These are phyloP conservation scores for Cutaneotrichosporon mucoides DNA, from an alignment of 1,284 basidiomycete genomes.

Conservation along the genomic window DNA sequence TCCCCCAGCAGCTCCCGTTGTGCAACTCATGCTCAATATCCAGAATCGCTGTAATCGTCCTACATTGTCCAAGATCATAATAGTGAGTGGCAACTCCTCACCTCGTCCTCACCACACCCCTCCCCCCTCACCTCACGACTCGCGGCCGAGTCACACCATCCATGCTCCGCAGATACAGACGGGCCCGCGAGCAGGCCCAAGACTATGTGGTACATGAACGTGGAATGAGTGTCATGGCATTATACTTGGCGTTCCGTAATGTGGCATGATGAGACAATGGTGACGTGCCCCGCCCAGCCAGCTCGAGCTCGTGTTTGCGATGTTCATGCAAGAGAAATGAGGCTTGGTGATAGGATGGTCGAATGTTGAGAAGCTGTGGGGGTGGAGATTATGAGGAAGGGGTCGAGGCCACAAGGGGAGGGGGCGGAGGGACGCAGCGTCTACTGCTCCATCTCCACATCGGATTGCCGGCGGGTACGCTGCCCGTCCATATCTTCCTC, in stretches of 20 bases:
- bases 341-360: not conserved
- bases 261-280: constrained; percentile 6
- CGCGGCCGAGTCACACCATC: constrained; percentile 1
- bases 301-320: not conserved
- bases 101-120: too few relatives aligned
- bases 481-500: constrained; percentile 44
- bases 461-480: constrained; percentile 43
- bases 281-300: not conserved
- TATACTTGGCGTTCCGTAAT: constrained; percentile 12
- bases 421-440: too few relatives aligned
- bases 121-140: too few relatives aligned
- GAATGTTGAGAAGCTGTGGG: too few relatives aligned
- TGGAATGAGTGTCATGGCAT: constrained; percentile 6
- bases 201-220: constrained; percentile 11
- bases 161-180: constrained; percentile 14
- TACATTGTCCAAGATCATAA: too few relatives aligned
- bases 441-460: constrained; percentile 45
- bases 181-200: constrained; percentile 1
- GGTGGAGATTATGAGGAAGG: too few relatives aligned
- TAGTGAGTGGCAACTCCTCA: too few relatives aligned
- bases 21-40: too few relatives aligned
- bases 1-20: too few relatives aligned
- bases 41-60: too few relatives aligned
- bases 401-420: not conserved
- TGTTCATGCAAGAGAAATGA: not conserved